A percentile compares a stretch with the other conserved stretches of the same genome.
These are phyloP conservation scores for Tetracentron sinense DNA, from an alignment of 164 flowering plant species.

Conservation along the genomic window DNA sequence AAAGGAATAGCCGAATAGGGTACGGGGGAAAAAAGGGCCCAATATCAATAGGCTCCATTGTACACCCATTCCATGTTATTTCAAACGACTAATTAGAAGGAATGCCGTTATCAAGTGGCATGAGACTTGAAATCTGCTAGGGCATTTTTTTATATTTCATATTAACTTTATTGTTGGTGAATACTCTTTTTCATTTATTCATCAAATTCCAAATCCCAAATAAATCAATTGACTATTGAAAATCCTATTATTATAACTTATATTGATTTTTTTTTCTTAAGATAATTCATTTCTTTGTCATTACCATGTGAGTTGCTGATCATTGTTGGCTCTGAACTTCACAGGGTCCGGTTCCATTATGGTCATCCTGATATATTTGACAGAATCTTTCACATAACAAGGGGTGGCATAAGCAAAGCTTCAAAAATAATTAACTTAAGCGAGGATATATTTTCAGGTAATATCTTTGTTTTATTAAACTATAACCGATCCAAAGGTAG, in stretches of 20 bases:
- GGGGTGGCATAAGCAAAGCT: slow-evolving; percentile 47
- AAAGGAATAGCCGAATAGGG: too few species aligned
- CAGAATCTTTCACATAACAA: slow-evolving; percentile 36
- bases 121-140: too few species aligned
- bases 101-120: too few species aligned
- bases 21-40: too few species aligned
- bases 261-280: background rate
- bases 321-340: background rate
- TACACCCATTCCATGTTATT: too few species aligned
- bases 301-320: background rate
- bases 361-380: slow-evolving; percentile 50
- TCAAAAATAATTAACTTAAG: slow-evolving; percentile 37
- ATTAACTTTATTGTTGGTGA: too few species aligned
- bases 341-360: slow-evolving; percentile 45
- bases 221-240: background rate
- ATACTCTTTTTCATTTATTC: too few species aligned
- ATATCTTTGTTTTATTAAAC: background rate
- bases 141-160: too few species aligned
- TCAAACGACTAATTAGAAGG: too few species aligned
- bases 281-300: background rate
- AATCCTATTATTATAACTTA: background rate
- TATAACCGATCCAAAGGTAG: background rate
- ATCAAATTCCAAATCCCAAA: too few species aligned
- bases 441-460: slow-evolving; percentile 46
- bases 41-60: too few species aligned